Evolutionary conservation across 2,329 filamentous ascomycete species (phyloP), one percentile per base, ranked within the genome.

Genomic region (Didymella arachidicola): DNA sequence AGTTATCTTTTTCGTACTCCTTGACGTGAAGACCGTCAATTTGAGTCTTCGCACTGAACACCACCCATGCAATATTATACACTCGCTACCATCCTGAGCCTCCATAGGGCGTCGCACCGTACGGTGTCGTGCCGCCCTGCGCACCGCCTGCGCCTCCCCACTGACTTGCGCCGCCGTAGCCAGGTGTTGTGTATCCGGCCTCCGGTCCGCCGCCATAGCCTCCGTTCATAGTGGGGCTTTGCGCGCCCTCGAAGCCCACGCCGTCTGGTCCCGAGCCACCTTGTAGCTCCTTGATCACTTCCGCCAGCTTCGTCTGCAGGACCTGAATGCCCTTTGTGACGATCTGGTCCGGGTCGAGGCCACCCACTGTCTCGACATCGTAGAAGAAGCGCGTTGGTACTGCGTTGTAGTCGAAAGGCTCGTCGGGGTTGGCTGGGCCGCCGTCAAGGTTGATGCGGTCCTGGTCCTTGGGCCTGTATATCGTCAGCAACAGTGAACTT

Each of bases 321-420:
- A 92, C 89, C 63, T 90, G 88, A 76, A 99, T 96, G 32, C 93
- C 93, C 70, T 92, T 88, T 69, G 93, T 89, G 50, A 99, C 87
- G 68, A 98, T 95, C 62, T 87, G 85, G 72, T 99, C 94, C 0
- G 95, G 94, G 29, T 95, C 91, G 60, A 98, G 86, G 69, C 89
- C 91, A 34, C 95, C 95, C 36, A 91, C 89, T 45, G 90, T 89
- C 78, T 99, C 95, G 45, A 99, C 89, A 72, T 97, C 93, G 72
- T 94, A 90, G 82, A 97, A 99, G 82, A 97, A 99, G 65, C 86
- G 87, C 61, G 83, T 84, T 5, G 95, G 94, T 22, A 89, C 86
- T 10, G 93, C 94, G 69, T 97, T 89, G 78, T 92, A 98, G 79
- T 98, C 89, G 78, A 98, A 98, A 0, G 88, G 85, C 69, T 96